Evolutionary conservation across 2,329 filamentous ascomycete species (phyloP).

Genomic region (Verticillium isaacii): DNA sequence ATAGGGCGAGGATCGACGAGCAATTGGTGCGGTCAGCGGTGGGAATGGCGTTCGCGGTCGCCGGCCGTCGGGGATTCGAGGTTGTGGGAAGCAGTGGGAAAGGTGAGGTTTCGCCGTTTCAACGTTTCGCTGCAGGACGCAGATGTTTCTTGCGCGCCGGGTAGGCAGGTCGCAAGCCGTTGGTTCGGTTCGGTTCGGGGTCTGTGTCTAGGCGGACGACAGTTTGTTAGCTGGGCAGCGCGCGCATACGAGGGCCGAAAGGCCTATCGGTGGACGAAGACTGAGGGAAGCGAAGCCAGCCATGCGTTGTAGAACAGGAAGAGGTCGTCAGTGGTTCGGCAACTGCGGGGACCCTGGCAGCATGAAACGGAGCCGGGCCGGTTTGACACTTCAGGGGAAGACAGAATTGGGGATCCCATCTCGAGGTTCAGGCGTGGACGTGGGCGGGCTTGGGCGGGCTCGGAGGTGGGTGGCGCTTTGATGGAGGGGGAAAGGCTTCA

Average conservation of each 20-base stretch:
- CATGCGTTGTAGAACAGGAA: background rate
- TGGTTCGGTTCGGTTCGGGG: background rate
- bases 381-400: slow-evolving; percentile 19
- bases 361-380: slow-evolving; percentile 12
- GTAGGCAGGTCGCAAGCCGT: background rate
- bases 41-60: background rate
- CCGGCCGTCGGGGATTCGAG: background rate
- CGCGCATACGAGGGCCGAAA: background rate
- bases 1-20: background rate
- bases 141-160: background rate
- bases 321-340: background rate
- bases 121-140: background rate
- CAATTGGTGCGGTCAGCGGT: background rate
- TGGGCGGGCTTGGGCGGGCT: background rate
- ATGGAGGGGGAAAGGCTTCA: background rate
- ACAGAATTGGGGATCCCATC: slow-evolving; percentile 3
- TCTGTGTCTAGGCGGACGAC: background rate
- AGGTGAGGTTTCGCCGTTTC: background rate
- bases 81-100: background rate
- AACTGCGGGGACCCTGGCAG: slow-evolving; percentile 5
- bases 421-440: background rate
- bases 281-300: background rate
- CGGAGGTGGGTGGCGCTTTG: background rate
- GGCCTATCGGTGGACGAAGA: background rate
- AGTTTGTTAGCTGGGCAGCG: background rate